phyloP scores from a whole-genome alignment of 2,329 filamentous ascomycete species.

The Alternaria sp. region DNA sequence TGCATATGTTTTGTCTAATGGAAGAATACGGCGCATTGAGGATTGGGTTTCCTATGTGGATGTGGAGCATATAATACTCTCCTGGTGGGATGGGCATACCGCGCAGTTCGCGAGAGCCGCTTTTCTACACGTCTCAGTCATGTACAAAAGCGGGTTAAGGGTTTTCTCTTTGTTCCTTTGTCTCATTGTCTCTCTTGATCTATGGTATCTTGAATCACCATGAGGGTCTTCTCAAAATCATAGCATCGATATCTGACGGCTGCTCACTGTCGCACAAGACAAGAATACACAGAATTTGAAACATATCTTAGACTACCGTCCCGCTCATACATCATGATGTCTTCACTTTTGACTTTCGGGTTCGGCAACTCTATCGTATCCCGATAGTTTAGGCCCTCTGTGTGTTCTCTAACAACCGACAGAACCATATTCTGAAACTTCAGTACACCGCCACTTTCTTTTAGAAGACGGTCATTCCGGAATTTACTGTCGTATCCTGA shows the following conservation, averaged over 20 bases:
- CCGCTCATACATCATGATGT: slow-evolving; percentile 3
- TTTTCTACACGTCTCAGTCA: slow-evolving; percentile 20
- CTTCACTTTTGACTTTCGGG: not conserved
- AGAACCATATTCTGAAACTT: not conserved
- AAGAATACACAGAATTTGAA: slow-evolving; percentile 31
- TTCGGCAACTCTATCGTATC: not conserved
- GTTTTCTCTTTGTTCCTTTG: slow-evolving; percentile 16
- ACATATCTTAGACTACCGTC: slow-evolving; percentile 23
- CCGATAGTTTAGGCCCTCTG: not conserved
- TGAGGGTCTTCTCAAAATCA: slow-evolving; percentile 18
- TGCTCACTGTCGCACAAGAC: slow-evolving; percentile 15
- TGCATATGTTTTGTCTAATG: slow-evolving; percentile 18
- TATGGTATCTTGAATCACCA: slow-evolving; percentile 21
- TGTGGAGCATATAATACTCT: slow-evolving; percentile 26
- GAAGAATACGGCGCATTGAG: slow-evolving; percentile 19
- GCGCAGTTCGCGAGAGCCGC: slow-evolving; percentile 22
- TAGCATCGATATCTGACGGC: slow-evolving; percentile 22
- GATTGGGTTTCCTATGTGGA: slow-evolving; percentile 11
- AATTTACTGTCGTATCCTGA: not conserved
- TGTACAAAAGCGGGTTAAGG: slow-evolving; percentile 42
- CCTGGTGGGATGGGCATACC: slow-evolving; percentile 19
- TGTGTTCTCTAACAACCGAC: slow-evolving; percentile 3
- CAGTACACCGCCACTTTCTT: slow-evolving; percentile 6
- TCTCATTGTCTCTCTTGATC: slow-evolving; percentile 13
- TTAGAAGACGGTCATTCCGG: not conserved